Conservation (phyloP, 352 stramenopile species). For the Globisporangium cylindrosporum region DNA sequence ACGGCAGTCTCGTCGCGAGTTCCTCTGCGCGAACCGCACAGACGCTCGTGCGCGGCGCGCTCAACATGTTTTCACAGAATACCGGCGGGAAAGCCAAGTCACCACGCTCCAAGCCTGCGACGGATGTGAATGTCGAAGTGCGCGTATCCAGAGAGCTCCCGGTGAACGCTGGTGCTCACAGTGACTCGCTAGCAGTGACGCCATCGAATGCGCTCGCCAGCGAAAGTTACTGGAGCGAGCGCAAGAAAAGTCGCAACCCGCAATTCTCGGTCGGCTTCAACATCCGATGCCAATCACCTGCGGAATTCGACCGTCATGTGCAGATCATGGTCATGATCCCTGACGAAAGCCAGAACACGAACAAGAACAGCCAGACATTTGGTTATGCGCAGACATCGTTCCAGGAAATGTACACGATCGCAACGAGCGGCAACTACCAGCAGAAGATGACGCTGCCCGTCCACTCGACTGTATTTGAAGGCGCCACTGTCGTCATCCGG, state of each 20-base stretch:
- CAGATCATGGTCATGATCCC: conserved; percentile 79
- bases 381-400: conserved; percentile 75
- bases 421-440: conserved; percentile 50
- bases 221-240: conserved; percentile 75
- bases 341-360: conserved; percentile 60
- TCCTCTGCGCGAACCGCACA: conserved; percentile 56
- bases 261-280: conserved; percentile 70
- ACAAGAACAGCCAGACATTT: conserved; percentile 66
- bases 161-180: background rate
- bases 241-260: conserved; percentile 55
- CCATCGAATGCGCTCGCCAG: conserved; percentile 27
- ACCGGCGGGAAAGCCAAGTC: conserved; percentile 33
- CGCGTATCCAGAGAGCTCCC: conserved; percentile 51
- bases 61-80: conserved; percentile 64
- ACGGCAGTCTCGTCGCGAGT: conserved; percentile 46
- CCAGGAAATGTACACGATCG: conserved; percentile 70
- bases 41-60: conserved; percentile 68
- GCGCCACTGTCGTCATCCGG: conserved; percentile 57
- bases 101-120: conserved; percentile 42
- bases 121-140: conserved; percentile 71
- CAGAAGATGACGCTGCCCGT: conserved; percentile 69
- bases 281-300: conserved; percentile 42
- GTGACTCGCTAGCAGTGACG: background rate
- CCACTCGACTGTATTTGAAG: conserved; percentile 56
- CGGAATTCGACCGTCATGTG: conserved; percentile 59